Conservation (phyloP, 1,284 basidiomycete species). For the Rhodotorula sp. region DNA sequence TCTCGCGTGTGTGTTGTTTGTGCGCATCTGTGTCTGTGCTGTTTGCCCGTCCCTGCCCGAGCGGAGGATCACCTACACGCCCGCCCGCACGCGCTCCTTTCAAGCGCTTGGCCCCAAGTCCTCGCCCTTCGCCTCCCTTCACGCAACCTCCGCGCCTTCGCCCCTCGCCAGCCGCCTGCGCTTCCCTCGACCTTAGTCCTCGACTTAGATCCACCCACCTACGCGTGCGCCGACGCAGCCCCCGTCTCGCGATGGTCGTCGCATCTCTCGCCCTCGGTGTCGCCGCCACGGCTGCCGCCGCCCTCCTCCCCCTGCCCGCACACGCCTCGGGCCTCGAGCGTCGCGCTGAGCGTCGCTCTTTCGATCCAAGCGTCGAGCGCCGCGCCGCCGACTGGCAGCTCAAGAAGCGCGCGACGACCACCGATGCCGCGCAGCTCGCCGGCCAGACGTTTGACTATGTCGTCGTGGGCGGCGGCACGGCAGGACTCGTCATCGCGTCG, state of each 20-base stretch:
- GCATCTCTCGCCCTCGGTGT: background rate
- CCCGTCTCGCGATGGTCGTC: background rate
- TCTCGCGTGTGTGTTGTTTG: no score
- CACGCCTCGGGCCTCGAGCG: conserved; percentile 2
- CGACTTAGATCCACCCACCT: background rate
- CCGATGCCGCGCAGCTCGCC: conserved; percentile 16
- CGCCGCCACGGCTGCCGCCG: background rate
- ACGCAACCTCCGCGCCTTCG: background rate
- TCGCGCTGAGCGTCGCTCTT: background rate
- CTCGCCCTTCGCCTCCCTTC: background rate
- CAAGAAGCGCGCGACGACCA: conserved; percentile 18
- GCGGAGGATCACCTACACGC: background rate
- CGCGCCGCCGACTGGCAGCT: conserved; percentile 4
- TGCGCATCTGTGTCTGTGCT: no score
- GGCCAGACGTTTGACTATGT: conserved; percentile 38
- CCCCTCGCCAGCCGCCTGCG: background rate
- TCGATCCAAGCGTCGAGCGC: background rate
- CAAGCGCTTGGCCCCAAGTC: background rate
- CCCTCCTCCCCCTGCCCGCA: background rate
- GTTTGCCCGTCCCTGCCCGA: no score
- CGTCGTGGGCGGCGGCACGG: conserved; percentile 61
- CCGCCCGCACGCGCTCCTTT: background rate
- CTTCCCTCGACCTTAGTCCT: no score
- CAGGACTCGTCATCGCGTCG: conserved; percentile 69
- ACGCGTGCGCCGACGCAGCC: background rate